Base-by-base conservation (phyloP, 306 rosid genomes). In the Lupinus albus region DNA sequence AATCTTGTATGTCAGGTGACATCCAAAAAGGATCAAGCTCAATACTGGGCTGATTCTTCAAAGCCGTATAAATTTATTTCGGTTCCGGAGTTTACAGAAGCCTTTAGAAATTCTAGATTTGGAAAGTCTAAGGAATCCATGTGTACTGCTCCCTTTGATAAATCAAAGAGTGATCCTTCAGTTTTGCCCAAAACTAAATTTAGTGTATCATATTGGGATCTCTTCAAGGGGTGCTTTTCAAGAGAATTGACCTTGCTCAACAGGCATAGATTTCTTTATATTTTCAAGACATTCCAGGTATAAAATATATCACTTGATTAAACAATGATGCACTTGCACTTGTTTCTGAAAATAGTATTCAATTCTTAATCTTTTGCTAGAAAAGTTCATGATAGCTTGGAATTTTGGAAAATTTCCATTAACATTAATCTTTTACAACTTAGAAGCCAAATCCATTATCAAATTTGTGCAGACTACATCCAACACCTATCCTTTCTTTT, bases 21-120 rank as follows among this genome's bases (percentile, higher is more conserved):
- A 2, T 92, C 98, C 68, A 82, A 57, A 69, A 92, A 88, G 79
- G 98, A 92, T 48, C 98, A 92, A 83, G 87, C 87, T 55, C 98
- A 89, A 78, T 92, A 92, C 76, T 85, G 98, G 98, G 86, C 85
- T 49, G 82, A 87, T 85, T 68, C 80, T 64, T 79, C 92, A 15
- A 89, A 76, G 74, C 89, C 92, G 8, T 89, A 92, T 38, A 64
- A 21, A 21, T 92, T 59, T 69, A n/a, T 85, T 63, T 51, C 96
- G 7, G 91, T 78, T 35, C 44, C 79, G 39, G 82, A 92, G 75
- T 79, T 92, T 14, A 86, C 86, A 38, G 83, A 87, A 57, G 88
- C 95, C 78, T 92, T 85, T 44, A 81, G n/a, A 51, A 79, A 64
- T 7, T 92, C 95, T 51, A 78, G 21, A 70, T 77, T 75, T 64